Evolutionary conservation across 1,139 yeast species (phyloP).

Genomic region (Geotrichum australiense): DNA sequence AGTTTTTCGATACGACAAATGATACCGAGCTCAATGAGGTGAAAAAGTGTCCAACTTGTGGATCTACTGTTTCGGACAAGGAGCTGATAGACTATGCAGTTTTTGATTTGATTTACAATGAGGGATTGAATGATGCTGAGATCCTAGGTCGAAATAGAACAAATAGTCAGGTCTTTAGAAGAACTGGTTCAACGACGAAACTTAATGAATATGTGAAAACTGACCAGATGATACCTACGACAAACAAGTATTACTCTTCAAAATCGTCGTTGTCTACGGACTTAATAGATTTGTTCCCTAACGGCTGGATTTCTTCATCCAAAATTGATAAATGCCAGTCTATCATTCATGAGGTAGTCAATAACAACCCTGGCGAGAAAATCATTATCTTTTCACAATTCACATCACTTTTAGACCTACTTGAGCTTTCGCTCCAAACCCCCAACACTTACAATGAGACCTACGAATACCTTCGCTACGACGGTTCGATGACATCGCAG

Average conservation of each 20-base stretch:
- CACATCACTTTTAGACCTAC: conserved; percentile 66
- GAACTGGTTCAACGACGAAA: not conserved
- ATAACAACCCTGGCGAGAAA: conserved; percentile 49
- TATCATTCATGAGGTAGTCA: conserved; percentile 39
- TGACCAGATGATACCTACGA: not conserved
- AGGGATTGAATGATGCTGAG: conserved; percentile 22
- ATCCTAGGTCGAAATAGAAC: conserved; percentile 15
- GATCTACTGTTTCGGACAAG: conserved; percentile 19
- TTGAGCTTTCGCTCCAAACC: conserved; percentile 50
- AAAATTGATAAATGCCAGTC: conserved; percentile 48
- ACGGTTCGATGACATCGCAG: conserved; percentile 71
- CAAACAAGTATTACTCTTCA: conserved; percentile 9
- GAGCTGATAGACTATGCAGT: conserved; percentile 24
- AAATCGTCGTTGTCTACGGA: conserved; percentile 4
- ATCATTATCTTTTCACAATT: conserved; percentile 81
- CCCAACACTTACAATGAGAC: not conserved
- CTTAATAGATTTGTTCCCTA: conserved; percentile 23
- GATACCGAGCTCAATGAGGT: conserved; percentile 13
- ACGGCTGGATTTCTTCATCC: conserved; percentile 34
- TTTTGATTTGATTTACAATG: conserved; percentile 25
- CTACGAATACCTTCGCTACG: conserved; percentile 54
- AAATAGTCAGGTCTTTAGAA: conserved; percentile 1
- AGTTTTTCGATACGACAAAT: conserved; percentile 19
- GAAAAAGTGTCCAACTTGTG: conserved; percentile 25
- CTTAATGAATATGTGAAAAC: not conserved